Conservation (phyloP, 352 stramenopile genomes). For the Globisporangium carolinianum region DNA sequence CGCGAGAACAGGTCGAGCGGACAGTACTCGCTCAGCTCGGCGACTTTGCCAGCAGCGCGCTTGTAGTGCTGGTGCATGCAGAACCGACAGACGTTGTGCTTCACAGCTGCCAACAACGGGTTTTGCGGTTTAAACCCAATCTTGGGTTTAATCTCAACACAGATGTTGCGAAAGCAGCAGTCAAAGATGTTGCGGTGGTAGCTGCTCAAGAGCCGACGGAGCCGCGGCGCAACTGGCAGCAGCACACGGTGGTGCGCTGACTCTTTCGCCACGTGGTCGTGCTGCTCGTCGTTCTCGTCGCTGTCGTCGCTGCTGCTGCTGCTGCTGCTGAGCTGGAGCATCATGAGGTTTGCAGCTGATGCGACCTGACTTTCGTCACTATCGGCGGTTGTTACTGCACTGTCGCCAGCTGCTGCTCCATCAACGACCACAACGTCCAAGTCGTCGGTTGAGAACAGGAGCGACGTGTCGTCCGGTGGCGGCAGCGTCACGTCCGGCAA, state of each 20-base stretch:
- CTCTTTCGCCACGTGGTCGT: slow-evolving; percentile 1
- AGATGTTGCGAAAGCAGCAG: slow-evolving; percentile 82
- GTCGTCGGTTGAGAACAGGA: slow-evolving; percentile 32
- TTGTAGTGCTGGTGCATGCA: slow-evolving; percentile 90
- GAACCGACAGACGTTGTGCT: slow-evolving; percentile 69
- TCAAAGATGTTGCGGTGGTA: slow-evolving; percentile 67
- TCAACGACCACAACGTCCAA: slow-evolving; percentile 4
- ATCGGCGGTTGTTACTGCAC: no score
- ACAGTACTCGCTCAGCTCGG: slow-evolving; percentile 80
- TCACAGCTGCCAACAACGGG: slow-evolving; percentile 13
- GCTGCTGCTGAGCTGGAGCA: not conserved
- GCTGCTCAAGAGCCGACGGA: slow-evolving; percentile 24
- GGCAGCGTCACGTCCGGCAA: slow-evolving; percentile 72
- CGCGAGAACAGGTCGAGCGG: slow-evolving; percentile 78
- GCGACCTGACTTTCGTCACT: no score
- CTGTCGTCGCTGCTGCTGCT: slow-evolving; percentile 7
- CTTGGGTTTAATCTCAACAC: slow-evolving; percentile 86
- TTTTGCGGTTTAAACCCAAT: slow-evolving; percentile 55
- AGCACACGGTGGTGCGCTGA: slow-evolving; percentile 3
- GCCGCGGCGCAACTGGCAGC: slow-evolving; percentile 8
- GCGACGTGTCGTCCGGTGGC: slow-evolving; percentile 33
- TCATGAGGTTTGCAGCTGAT: not conserved
- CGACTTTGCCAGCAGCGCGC: slow-evolving; percentile 57
- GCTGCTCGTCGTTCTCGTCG: slow-evolving; percentile 20
- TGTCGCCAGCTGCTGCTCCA: no score